Conservation (phyloP, 2,329 filamentous ascomycete species). For the Rhinocladiella similis region DNA sequence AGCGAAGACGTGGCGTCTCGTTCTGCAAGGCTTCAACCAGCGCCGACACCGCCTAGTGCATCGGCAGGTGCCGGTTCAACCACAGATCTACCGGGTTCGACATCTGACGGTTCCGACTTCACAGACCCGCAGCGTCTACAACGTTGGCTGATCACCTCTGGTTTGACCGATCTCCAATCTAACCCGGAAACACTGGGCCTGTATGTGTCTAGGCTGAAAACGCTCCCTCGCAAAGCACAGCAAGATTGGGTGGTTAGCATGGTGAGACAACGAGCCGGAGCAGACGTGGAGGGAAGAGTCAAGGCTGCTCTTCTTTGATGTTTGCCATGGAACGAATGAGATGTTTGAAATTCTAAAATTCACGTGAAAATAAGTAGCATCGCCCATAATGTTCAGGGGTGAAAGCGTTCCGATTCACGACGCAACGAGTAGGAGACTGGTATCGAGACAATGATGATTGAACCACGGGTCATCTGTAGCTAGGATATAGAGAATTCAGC, state of each 20-base stretch:
- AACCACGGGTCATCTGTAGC: too few relatives aligned
- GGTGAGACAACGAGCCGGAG: conserved; percentile 25
- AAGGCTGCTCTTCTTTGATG: conserved; percentile 3
- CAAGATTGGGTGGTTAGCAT: conserved; percentile 29
- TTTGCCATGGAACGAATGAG: too few relatives aligned
- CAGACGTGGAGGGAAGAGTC: conserved; percentile 17
- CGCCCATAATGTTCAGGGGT: too few relatives aligned
- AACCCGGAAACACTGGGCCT: conserved; percentile 9
- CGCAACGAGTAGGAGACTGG: too few relatives aligned
- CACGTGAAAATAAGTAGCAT: too few relatives aligned
- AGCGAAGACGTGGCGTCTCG: conserved; percentile 2
- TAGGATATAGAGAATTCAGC: too few relatives aligned
- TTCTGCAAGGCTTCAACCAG: background rate
- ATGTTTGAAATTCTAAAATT: too few relatives aligned
- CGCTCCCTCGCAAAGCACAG: conserved; percentile 19
- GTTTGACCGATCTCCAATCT: conserved; percentile 25
- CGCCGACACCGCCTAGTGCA: background rate
- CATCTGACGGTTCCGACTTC: conserved; percentile 15
- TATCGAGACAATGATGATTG: too few relatives aligned
- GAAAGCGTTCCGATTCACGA: too few relatives aligned
- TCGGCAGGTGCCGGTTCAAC: background rate
- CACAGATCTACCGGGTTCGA: background rate
- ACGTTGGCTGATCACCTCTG: conserved; percentile 29
- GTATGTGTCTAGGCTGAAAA: conserved; percentile 24
- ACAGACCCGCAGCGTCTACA: conserved; percentile 29